phyloP scores from a whole-genome alignment of 352 stramenopile genomes.

The Phytophthora tubulina region DNA sequence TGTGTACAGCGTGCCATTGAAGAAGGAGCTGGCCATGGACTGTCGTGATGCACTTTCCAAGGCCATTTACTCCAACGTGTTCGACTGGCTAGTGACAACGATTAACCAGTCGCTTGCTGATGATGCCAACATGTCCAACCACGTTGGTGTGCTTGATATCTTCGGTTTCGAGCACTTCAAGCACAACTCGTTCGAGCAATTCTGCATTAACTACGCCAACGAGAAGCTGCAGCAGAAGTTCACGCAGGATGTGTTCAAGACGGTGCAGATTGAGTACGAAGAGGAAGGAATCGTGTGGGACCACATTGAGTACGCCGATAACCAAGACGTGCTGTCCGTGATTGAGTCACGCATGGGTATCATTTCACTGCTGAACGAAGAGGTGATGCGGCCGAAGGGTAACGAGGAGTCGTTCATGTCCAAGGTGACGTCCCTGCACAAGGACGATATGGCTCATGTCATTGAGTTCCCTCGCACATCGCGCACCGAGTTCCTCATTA shows the following conservation, averaged over 20 bases:
- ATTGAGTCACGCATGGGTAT: constrained; percentile 92
- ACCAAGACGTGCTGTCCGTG: constrained; percentile 89
- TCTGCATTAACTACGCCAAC: constrained; percentile 95
- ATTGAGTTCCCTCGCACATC: constrained; percentile 89
- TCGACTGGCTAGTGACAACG: constrained; percentile 95
- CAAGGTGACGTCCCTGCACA: constrained; percentile 85
- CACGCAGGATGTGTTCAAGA: constrained; percentile 92
- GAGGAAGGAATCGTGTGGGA: constrained; percentile 94
- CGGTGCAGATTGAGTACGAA: constrained; percentile 96
- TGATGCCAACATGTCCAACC: constrained; percentile 82
- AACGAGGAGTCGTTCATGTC: constrained; percentile 89
- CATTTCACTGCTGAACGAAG: constrained; percentile 92
- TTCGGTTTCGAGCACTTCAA: constrained; percentile 99
- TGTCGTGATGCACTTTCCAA: constrained; percentile 96
- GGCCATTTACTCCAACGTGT: constrained; percentile 97
- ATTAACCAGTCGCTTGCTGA: constrained; percentile 93
- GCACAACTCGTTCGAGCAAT: constrained; percentile 95
- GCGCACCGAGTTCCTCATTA: constrained; percentile 94
- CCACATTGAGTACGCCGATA: constrained; percentile 93
- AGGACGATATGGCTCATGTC: constrained; percentile 85
- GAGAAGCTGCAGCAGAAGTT: constrained; percentile 95
- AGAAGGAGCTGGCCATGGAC: constrained; percentile 90
- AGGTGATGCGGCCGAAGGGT: constrained; percentile 90
- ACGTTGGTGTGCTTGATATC: constrained; percentile 98
- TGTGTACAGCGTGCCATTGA: constrained; percentile 73